Evolutionary conservation across 2,329 filamentous ascomycete species (phyloP), one percentile per base, ranked within the genome.

Genomic region (Cucurbitaria berberidis): DNA sequence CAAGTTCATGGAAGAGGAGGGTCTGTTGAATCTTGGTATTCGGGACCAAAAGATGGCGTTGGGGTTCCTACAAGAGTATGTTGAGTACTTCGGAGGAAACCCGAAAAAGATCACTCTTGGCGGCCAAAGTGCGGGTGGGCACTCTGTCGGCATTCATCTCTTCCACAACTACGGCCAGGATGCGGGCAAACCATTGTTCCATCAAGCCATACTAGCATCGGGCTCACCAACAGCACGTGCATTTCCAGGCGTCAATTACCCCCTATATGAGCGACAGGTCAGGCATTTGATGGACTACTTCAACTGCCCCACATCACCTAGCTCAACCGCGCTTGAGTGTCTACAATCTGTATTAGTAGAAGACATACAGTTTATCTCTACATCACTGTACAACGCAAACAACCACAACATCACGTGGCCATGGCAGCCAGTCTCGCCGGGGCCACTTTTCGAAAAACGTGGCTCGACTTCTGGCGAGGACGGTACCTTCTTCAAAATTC

Each of bases 381-480:
- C 70, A 0, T 70, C 72, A 18, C 48, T 80, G 2, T 80, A 74
- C 49, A 62, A 70, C 2, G 70, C 74, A 0, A 75, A 76, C 3
- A 63, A 76, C 4, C 72, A 73, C 15, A 73, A 72, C 32, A 65
- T 78, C 22, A 81, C 77, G 0, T 82, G 80, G 80, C 79, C 80
- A 0, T 82, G 79, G 64, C 80, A 82, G 45, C 80, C 80, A 1
- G 75, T 76, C 0, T 77, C 79, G 0, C 78, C 78, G 0, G 80
- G 79, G 0, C 76, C 76, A 0, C 51, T 81, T 0, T 68, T 82
- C 3, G 79, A 82, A 58, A 81, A 80, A 48, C 71, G 75, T 5
- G 80, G 80, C 16, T 81, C 79, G 0, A 53, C 54, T 2, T 73
- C 70, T 19, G 70, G 70, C 29, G 48, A 63, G 21, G 68, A 74